Evolutionary conservation across 306 rosid genomes (phyloP), one percentile per base, ranked within the genome.

Genomic region (Pterocarpus santalinus): DNA sequence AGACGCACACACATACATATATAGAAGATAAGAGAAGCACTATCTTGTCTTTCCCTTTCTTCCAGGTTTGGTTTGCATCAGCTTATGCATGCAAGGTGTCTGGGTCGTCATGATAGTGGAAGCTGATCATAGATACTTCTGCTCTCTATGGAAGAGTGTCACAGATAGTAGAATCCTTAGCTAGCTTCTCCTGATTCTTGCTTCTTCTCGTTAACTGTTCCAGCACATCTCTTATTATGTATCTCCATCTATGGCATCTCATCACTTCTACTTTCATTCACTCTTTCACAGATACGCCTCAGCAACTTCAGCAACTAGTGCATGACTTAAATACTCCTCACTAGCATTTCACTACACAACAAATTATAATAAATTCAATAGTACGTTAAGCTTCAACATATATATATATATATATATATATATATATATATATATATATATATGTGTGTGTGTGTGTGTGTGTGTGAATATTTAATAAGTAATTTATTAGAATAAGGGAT

Each of bases 41-140:
- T 22, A 8, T 55, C 61, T 65, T 52, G 65, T 28, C 35, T 79
- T 65, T 61, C 67, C 65, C 52, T 41, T 15, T 64, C 69, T 84
- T 72, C 76, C 86, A 69, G 47, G 84, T 73, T 77, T 82, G 41
- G 80, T 81, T 81, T 76, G 82, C 72, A 74, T 79, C 84, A 78
- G 53, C 84, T 77, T 57, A 72, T 43, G 84, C 82, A 86, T 73
- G 81, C 73, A 83, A 66, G 17, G 53, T 67, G 63, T 66, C 76
- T 73, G 79, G 71, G 34, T 82, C 80, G 69, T 87, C 79, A 83
- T 85, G 77, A 78, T 76, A 56, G 82, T 83, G 65, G 90, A 82
- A 71, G 73, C 79, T 73, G 83, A 15, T 84, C 47, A 77, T 82
- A 53, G 12, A 64, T 56, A 1, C 46, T 51, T 72, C 64, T 38